Evolutionary conservation across 805 yeast genomes (phyloP), one percentile per base, ranked within the genome.

Genomic region (Komagataella phaffii): DNA sequence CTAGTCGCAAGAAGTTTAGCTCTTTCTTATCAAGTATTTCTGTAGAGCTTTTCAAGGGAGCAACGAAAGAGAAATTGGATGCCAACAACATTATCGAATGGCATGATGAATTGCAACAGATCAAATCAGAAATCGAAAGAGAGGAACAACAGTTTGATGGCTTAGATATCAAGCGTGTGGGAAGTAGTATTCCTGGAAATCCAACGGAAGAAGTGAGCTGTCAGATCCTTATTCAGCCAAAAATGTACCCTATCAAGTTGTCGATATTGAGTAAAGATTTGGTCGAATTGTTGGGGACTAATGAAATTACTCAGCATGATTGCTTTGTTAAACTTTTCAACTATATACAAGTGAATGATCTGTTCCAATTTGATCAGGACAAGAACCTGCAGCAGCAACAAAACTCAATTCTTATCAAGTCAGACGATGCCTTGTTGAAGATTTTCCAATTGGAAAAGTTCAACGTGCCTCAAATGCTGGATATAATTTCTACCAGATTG

Each of bases 301-400:
- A 73, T 24, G 95, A 88, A 63, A 83, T 86, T 36, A 83, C 95
- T 4, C 89, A 89, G 63, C 95, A 91, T 53, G 96, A 88, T 52
- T 48, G 83, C 86, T 47, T 89, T 45, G 65, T 62, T 52, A 66
- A 60, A 52, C 58, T 68, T 21, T 66, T 68, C 56, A 61, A 64
- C 55, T 68, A 68, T 54, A 62, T 67, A 49, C 66, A 66, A 53
- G 58, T 64, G 54, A 66, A 68, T 57, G 62, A 65, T 46, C 57
- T 68, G 47, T 67, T 68, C 56, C 70, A 68, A 53, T 56, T 63
- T n/a, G 44, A 30, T 24, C 48, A 50, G 12, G 45, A 19, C 17
- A 61, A 62, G 40, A 56, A 59, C 23, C 50, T 52, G 4, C 54
- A 55, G 14, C 62, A 59, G 47, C 56, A 53, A 24, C 55, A 53